Base-by-base conservation (phyloP, 116 monocot genomes). In the Thalassia testudinum region DNA sequence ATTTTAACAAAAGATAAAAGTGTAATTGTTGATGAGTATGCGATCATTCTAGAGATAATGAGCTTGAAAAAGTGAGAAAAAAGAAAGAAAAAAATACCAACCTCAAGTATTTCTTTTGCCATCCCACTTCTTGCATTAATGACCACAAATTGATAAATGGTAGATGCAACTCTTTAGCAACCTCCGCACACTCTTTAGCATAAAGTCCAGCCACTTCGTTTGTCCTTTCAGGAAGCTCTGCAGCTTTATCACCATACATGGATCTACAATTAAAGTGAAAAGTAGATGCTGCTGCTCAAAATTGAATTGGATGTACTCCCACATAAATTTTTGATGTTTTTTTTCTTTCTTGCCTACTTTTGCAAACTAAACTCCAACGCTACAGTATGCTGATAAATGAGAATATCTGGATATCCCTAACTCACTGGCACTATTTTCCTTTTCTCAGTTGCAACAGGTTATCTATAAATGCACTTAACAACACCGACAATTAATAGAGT, bases 101-200 rank as follows among this genome's bases (percentile, higher is more conserved):
- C 95, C 85, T 84, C 49, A 95, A 50, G 62, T 75, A 85, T 27
- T 71, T 72, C 50, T 78, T 85, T 55, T 85, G 74, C 95, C 95
- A 88, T 50, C 70, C 81, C 53, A 69, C 75, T 75, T 72, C 74
- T 66, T 95, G 95, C 87, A 95, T 87, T 21, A 43, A 52, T 42
- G 78, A 76, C 84, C 85, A 88, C 42, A 88, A 62, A 66, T 95
- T 63, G 30, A 95, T 70, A 37, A 26, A 85, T 13, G 81, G 79
- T 58, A 95, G 20, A 40, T 70, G 37, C 69, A 88, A 28, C 40
- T 84, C 88, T 52, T 72, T 61, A 28, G 88, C 88, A 7, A 95
- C 60, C 28, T 78, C 76, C 52, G 81, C 12, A 42, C 88, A 95
- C 25, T 74, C 49, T 21, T 66, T 77, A 28, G 95, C 81, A 76